Percentiles rank a stretch among this genome's conserved stretches.
Evolutionary conservation across 176 grass and related monocot genomes (phyloP).

Genomic region (Hordeum vulgare): DNA sequence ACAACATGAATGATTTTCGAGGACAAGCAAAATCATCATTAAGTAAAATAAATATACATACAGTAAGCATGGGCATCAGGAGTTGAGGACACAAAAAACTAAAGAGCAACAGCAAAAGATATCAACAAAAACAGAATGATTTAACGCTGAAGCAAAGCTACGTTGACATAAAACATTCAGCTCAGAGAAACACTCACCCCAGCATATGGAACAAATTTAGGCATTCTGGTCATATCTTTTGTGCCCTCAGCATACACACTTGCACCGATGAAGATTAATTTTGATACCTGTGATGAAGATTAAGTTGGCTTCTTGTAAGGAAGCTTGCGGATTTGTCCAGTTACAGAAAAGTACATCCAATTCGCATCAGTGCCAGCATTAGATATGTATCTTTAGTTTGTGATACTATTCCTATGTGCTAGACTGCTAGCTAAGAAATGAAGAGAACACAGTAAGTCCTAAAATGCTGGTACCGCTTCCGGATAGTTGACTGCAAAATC

Average conservation of each 20-base stretch:
- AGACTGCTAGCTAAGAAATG: background rate
- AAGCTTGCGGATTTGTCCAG: background rate
- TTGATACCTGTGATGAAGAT: slow-evolving; percentile 52
- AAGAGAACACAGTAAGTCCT: background rate
- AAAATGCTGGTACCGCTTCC: slow-evolving; percentile 50
- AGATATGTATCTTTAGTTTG: background rate
- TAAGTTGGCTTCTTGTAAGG: slow-evolving; percentile 1
- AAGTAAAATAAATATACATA: background rate
- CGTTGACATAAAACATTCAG: background rate
- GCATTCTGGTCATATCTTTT: slow-evolving; percentile 62
- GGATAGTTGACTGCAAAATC: slow-evolving; percentile 82
- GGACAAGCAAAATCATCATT: background rate
- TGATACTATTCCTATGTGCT: background rate
- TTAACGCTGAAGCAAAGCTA: background rate
- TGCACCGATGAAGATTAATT: slow-evolving; percentile 82
- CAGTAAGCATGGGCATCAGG: background rate
- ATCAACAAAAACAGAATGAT: background rate
- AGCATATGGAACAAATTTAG: slow-evolving; percentile 72
- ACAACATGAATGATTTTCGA: background rate
- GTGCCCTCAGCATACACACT: slow-evolving; percentile 80
- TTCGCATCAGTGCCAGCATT: background rate
- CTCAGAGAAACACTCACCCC: slow-evolving; percentile 46
- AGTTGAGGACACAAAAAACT: background rate
- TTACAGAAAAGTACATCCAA: background rate
- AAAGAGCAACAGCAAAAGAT: background rate